Percentiles rank a stretch among this genome's conserved stretches.
Conservation (phyloP, 2,329 filamentous ascomycete genomes). For the Colletotrichum lini region DNA sequence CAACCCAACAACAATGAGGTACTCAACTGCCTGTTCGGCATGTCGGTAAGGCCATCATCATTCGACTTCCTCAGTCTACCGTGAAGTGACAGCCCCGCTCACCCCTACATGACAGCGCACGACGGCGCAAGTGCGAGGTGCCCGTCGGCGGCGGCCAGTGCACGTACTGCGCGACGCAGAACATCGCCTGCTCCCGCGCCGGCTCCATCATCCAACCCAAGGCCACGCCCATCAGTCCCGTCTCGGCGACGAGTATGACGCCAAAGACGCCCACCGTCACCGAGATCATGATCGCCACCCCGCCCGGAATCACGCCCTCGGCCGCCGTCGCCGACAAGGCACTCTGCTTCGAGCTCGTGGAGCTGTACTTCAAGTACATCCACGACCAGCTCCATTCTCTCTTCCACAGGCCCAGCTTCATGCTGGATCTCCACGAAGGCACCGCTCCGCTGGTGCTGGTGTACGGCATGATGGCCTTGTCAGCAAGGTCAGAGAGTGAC, state of each 20-base stretch:
- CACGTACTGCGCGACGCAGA: slow-evolving; percentile 41
- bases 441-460: slow-evolving; percentile 44
- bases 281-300: slow-evolving; percentile 33
- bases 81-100: slow-evolving; percentile 11
- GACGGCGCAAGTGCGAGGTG: slow-evolving; percentile 43
- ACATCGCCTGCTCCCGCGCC: slow-evolving; percentile 42
- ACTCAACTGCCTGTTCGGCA: slow-evolving; percentile 43
- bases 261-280: slow-evolving; percentile 36
- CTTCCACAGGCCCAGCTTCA: slow-evolving; percentile 50
- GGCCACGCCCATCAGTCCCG: slow-evolving; percentile 33
- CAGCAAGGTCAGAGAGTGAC: slow-evolving; percentile 38
- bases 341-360: slow-evolving; percentile 46
- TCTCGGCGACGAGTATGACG: slow-evolving; percentile 26
- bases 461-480: slow-evolving; percentile 47
- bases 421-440: slow-evolving; percentile 45
- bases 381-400: slow-evolving; percentile 53
- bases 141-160: slow-evolving; percentile 41
- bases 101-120: slow-evolving; percentile 31
- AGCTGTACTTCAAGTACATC: slow-evolving; percentile 52
- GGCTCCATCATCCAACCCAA: slow-evolving; percentile 44
- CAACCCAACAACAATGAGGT: slow-evolving; percentile 32
- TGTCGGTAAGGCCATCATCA: slow-evolving; percentile 40
- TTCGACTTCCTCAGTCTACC: background rate
- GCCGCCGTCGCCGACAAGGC: slow-evolving; percentile 42
- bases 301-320: slow-evolving; percentile 34